Evolutionary conservation across 2,329 filamentous ascomycete genomes (phyloP).

Genomic region (Cordyceps pruinosa): DNA sequence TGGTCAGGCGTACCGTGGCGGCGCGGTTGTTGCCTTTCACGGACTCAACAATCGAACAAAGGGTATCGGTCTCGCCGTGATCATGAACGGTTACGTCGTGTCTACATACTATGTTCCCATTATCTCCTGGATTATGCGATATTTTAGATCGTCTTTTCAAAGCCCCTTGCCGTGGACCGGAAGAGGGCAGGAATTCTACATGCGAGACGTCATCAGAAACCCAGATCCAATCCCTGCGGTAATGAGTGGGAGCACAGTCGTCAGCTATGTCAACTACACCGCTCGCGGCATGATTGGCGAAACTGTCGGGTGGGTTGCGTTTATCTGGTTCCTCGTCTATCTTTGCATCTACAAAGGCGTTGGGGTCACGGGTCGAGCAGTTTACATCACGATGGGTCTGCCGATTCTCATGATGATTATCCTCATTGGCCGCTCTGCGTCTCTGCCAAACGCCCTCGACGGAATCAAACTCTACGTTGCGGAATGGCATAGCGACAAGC

Average conservation of each 20-base stretch:
- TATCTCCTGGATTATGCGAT: slow-evolving; percentile 49
- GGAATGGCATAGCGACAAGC: slow-evolving; percentile 40
- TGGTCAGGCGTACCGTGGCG: slow-evolving; percentile 53
- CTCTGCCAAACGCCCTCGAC: slow-evolving; percentile 42
- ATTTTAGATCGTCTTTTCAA: slow-evolving; percentile 45
- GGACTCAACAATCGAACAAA: slow-evolving; percentile 42
- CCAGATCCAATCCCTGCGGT: slow-evolving; percentile 27
- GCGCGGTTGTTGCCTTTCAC: slow-evolving; percentile 42
- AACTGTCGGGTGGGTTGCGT: slow-evolving; percentile 46
- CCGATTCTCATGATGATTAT: slow-evolving; percentile 47
- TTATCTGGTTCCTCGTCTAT: slow-evolving; percentile 51
- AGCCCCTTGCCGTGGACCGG: slow-evolving; percentile 45
- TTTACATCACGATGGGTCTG: slow-evolving; percentile 51
- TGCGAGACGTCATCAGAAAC: slow-evolving; percentile 35
- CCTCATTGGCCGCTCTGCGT: slow-evolving; percentile 42
- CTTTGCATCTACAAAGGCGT: slow-evolving; percentile 51
- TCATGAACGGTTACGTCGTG: slow-evolving; percentile 44
- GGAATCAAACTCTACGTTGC: slow-evolving; percentile 38
- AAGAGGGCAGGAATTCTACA: slow-evolving; percentile 40
- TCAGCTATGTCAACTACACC: slow-evolving; percentile 35
- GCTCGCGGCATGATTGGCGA: slow-evolving; percentile 40
- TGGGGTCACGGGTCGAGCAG: slow-evolving; percentile 45
- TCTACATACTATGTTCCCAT: slow-evolving; percentile 49
- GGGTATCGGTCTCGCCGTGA: slow-evolving; percentile 42
- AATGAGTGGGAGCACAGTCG: slow-evolving; percentile 27